A percentile compares a stretch with the other conserved stretches of the same genome.
Evolutionary conservation across 345 rosid species (phyloP).

Genomic region (Excoecaria agallocha): DNA sequence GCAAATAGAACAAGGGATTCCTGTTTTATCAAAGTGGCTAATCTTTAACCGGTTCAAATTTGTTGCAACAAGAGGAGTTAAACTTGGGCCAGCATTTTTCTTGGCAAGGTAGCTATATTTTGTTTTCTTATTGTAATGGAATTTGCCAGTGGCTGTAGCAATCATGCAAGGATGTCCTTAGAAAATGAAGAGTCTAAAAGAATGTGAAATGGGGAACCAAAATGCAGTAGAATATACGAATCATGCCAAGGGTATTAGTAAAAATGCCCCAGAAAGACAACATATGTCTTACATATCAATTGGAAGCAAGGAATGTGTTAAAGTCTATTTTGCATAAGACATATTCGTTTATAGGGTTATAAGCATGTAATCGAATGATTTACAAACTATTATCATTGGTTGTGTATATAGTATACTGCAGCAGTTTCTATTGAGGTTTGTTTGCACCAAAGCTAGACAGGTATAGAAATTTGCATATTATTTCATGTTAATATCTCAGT

Average conservation of each 20-base stretch:
- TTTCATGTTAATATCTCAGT: background rate
- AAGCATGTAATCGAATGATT: background rate
- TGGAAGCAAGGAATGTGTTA: background rate
- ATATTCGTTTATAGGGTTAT: background rate
- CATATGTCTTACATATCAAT: conserved; percentile 1
- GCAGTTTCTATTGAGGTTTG: background rate
- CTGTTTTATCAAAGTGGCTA: conserved; percentile 83
- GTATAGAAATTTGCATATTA: background rate
- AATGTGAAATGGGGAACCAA: background rate
- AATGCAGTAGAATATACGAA: background rate
- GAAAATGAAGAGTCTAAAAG: background rate
- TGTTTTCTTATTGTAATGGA: conserved; percentile 8
- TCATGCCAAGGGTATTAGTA: background rate
- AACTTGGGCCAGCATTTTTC: conserved; percentile 82
- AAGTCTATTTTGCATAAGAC: background rate
- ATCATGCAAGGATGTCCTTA: background rate
- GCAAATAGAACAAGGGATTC: conserved; percentile 95
- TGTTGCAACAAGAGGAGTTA: conserved; percentile 76
- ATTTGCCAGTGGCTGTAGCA: conserved; percentile 4
- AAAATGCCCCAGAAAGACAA: conserved; percentile 11
- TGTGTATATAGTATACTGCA: background rate
- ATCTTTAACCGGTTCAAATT: conserved; percentile 91
- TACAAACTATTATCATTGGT: background rate
- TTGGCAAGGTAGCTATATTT: conserved; percentile 61
- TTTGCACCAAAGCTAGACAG: background rate